A percentile compares a stretch with the other conserved stretches of the same genome.
Conservation (phyloP, 1,284 basidiomycete species). For the Trametes polyzona region DNA sequence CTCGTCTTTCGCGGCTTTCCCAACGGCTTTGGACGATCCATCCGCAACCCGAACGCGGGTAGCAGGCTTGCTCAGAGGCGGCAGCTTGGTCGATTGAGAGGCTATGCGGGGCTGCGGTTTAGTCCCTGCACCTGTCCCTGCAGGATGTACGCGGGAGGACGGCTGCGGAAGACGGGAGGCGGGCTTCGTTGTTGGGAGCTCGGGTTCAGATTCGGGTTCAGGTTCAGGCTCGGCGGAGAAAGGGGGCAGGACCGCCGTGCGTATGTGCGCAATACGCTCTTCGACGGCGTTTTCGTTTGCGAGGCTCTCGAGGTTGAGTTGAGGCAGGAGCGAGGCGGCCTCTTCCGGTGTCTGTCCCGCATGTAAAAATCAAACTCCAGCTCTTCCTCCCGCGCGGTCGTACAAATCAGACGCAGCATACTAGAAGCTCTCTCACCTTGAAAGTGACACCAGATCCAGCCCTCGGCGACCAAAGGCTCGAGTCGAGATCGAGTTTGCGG, state of each 20-base stretch:
- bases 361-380: too few relatives aligned
- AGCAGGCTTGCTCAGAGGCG: background rate
- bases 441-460: conserved; percentile 3
- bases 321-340: background rate
- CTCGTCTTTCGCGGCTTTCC: background rate
- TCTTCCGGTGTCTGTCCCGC: conserved; percentile 1
- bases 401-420: too few relatives aligned
- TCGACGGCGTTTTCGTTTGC: conserved; percentile 22
- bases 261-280: conserved; percentile 30
- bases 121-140: background rate
- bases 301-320: conserved; percentile 6
- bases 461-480: conserved; percentile 16
- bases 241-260: conserved; percentile 22
- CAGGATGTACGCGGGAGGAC: background rate
- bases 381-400: too few relatives aligned
- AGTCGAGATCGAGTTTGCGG: conserved; percentile 1
- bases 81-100: background rate
- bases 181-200: too few relatives aligned
- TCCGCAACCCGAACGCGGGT: background rate
- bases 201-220: conserved; percentile 4
- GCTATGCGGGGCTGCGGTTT: background rate
- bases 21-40: background rate
- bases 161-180: conserved; percentile 21
- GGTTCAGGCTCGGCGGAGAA: conserved; percentile 17
- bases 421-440: too few relatives aligned